Evolutionary conservation across 306 rosid species (phyloP).

Genomic region (Phaseolus lunatus): DNA sequence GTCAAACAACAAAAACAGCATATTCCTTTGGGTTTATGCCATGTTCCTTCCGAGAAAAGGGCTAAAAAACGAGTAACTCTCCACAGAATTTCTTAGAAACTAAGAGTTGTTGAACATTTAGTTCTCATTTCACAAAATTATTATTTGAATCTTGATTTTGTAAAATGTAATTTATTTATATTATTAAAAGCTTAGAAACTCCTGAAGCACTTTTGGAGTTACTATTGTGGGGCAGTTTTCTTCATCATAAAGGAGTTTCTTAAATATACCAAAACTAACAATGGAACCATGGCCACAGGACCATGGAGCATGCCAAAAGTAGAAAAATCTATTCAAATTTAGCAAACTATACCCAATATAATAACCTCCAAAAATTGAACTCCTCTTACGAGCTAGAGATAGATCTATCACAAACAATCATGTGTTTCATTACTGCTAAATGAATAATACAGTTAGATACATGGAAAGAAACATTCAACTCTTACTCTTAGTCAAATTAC

Average conservation of each 20-base stretch:
- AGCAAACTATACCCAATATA: no score
- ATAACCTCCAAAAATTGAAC: neutral
- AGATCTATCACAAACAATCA: neutral
- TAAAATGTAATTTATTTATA: neutral
- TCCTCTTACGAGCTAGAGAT: neutral
- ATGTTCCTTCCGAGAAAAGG: neutral
- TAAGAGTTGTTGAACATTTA: neutral
- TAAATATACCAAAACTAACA: slow-evolving; percentile 9
- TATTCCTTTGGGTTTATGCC: neutral
- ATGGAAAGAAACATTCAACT: neutral
- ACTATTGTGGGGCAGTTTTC: neutral
- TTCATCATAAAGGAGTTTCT: neutral
- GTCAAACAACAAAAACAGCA: neutral
- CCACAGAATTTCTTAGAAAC: neutral
- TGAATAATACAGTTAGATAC: slow-evolving; percentile 2
- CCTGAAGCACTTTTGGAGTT: neutral
- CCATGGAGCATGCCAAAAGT: neutral
- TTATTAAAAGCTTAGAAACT: neutral
- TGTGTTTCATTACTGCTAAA: neutral
- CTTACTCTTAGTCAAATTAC: slow-evolving; percentile 12
- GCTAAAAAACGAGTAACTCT: neutral
- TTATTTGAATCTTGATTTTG: neutral
- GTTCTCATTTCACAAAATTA: neutral
- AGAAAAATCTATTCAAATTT: neutral
- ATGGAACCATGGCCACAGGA: neutral